Evolutionary conservation across 2,329 filamentous ascomycete genomes (phyloP), one percentile per base, ranked within the genome.

Genomic region (Sporothrix pseudoabietina): DNA sequence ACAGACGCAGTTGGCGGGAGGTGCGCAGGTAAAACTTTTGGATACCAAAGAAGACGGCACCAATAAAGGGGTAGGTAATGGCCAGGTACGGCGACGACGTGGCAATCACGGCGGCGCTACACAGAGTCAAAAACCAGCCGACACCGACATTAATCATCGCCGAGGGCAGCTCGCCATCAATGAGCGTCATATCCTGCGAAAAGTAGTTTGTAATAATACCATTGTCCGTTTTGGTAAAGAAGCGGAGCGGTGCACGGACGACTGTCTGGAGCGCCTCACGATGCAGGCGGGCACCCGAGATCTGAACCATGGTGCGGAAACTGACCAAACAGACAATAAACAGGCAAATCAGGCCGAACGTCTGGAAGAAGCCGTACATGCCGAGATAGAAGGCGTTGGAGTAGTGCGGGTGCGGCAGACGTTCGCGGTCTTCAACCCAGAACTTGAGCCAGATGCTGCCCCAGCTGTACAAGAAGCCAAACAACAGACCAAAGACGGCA

Each of bases 21-120:
- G 88, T 91, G 0, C 86, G 83, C 1, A 91, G 82, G 76, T 91
- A 91, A 68, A 88, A 83, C 71, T 82, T 85, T 75, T 90, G 88
- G 0, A 90, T 78, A 1, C 82, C 74, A 72, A 85, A 90, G 0
- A 89, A 74, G 0, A 84, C 74, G 0, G 77, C 79, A 9, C 84
- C 74, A 2, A 89, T 77, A 3, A 87, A 78, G 0, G 88, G 88
- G 73, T 89, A 87, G 0, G 82, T 81, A 30, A 86, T 81, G 47
- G 74, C 76, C 1, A 80, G 73, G 22, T 77, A 80, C 0, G 78
- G 78, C 26, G 78, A 79, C 2, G 77, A 75, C 1, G 77, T 76
- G 10, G 78, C 78, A 16, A 80, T 78, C 22, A 81, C 78, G 9
- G 78, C 79, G 0, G 80, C 79, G 49, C 77, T 73, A 22, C 77